A percentile compares a stretch with the other conserved stretches of the same genome.
Conservation (phyloP, 2,329 filamentous ascomycete species). For the Cucurbitaria berberidis region DNA sequence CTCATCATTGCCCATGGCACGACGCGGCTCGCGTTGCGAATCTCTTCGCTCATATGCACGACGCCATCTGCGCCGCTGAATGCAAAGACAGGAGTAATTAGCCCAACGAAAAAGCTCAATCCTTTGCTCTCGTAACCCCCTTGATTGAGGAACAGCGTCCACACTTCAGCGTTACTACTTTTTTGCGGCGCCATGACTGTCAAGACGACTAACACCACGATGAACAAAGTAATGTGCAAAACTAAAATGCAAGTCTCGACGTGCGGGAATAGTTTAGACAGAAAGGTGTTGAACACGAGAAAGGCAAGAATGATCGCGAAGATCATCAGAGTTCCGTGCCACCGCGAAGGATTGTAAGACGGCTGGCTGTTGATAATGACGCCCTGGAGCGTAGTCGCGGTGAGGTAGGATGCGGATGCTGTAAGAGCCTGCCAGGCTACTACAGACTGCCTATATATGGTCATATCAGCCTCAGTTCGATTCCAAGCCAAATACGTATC, state of each 20-base stretch:
- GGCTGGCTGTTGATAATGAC: constrained; percentile 43
- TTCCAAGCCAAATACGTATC: not conserved
- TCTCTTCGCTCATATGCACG: constrained; percentile 24
- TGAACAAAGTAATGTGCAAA: constrained; percentile 56
- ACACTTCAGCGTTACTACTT: constrained; percentile 48
- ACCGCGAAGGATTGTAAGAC: constrained; percentile 46
- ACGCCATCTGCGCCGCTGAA: constrained; percentile 30
- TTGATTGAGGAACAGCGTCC: constrained; percentile 52
- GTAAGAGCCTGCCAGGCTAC: constrained; percentile 47
- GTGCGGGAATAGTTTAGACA: constrained; percentile 50
- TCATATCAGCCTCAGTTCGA: not conserved
- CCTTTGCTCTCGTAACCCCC: constrained; percentile 50
- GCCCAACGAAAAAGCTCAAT: constrained; percentile 50
- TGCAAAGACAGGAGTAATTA: constrained; percentile 29
- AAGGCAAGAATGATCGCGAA: constrained; percentile 50
- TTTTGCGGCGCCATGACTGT: constrained; percentile 50
- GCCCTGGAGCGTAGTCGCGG: constrained; percentile 28
- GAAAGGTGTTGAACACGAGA: constrained; percentile 51
- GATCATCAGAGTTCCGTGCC: constrained; percentile 57
- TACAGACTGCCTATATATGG: constrained; percentile 12
- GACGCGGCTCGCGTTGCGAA: constrained; percentile 33
- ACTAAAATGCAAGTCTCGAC: constrained; percentile 54
- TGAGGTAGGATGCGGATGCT: constrained; percentile 30
- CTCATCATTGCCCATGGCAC: constrained; percentile 14
- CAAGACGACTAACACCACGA: constrained; percentile 55